Percentiles rank a stretch among this genome's conserved stretches.
These are phyloP conservation scores for Agaricales sp. DNA, from an alignment of 1,284 basidiomycete genomes.

Conservation along the genomic window DNA sequence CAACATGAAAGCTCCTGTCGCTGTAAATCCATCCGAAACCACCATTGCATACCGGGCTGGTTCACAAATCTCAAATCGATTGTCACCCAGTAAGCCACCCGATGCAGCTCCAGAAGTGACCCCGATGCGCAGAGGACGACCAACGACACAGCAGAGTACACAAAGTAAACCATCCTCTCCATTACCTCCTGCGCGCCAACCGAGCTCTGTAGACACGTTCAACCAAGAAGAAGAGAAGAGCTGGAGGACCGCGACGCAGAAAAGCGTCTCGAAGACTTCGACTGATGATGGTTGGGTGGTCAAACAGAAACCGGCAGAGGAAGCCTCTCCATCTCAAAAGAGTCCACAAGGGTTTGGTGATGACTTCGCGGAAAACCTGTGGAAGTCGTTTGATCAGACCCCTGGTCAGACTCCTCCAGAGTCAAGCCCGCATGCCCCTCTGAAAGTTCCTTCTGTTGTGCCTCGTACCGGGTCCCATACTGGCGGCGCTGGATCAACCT, in stretches of 20 bases:
- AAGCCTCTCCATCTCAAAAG: constrained; percentile 8
- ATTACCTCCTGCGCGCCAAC: constrained; percentile 16
- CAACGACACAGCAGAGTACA: constrained; percentile 21
- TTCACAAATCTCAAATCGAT: constrained; percentile 3
- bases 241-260: constrained; percentile 33
- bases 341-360: constrained; percentile 29
- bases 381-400: constrained; percentile 16
- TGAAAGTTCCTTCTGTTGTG: neutral
- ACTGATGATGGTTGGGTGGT: constrained; percentile 41
- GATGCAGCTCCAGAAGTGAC: constrained; percentile 67
- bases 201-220: constrained; percentile 32
- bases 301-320: constrained; percentile 15
- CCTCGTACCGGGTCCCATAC: constrained; percentile 17
- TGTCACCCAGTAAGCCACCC: constrained; percentile 23
- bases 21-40: constrained; percentile 26
- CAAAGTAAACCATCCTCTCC: constrained; percentile 13
- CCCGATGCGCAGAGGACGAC: constrained; percentile 68
- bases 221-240: constrained; percentile 38
- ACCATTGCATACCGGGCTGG: constrained; percentile 31
- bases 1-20: constrained; percentile 17
- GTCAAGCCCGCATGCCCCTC: neutral
- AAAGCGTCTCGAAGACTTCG: constrained; percentile 2
- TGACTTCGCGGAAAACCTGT: constrained; percentile 49
- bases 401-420: neutral
- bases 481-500: constrained; percentile 14